These are phyloP conservation scores for Chlorokybus atmophyticus DNA, from an alignment of 139 green algal species.

Conservation along the genomic window DNA sequence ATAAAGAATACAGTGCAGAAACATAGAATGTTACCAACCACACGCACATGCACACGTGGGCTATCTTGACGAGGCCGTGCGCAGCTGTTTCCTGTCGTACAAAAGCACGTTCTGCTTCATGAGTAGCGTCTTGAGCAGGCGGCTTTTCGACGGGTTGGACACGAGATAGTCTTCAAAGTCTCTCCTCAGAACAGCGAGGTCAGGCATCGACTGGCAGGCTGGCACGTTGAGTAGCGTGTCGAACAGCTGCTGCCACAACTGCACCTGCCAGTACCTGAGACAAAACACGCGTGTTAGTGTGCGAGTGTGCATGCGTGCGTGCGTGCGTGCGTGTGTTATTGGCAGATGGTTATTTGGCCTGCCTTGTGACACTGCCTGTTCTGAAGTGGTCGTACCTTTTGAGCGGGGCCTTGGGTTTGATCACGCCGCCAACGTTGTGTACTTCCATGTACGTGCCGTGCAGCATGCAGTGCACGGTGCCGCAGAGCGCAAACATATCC, in stretches of 20 bases:
- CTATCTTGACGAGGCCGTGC: no score
- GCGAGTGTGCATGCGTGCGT: no score
- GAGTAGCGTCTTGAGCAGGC: background rate
- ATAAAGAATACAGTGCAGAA: no score
- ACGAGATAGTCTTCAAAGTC: background rate
- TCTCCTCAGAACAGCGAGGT: background rate
- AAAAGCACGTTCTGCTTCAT: conserved; percentile 2
- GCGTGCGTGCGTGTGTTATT: no score
- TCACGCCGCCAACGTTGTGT: conserved; percentile 3
- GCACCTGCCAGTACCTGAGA: conserved; percentile 18
- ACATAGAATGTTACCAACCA: no score
- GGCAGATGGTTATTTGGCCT: background rate
- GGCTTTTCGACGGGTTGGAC: background rate
- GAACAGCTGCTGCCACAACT: conserved; percentile 27
- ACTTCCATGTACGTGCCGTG: conserved; percentile 37
- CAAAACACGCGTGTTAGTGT: no score
- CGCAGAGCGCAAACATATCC: conserved; percentile 17
- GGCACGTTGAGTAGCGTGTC: conserved; percentile 25
- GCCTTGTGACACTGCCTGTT: background rate
- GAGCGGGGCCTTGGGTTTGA: conserved; percentile 2
- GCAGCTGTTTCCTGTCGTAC: no score
- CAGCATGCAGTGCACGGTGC: conserved; percentile 26
- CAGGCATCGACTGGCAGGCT: background rate
- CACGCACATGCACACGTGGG: no score
- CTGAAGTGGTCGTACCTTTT: conserved; percentile 10